phyloP scores from a whole-genome alignment of 805 yeast species.

The Isabelozyma gotoi region DNA sequence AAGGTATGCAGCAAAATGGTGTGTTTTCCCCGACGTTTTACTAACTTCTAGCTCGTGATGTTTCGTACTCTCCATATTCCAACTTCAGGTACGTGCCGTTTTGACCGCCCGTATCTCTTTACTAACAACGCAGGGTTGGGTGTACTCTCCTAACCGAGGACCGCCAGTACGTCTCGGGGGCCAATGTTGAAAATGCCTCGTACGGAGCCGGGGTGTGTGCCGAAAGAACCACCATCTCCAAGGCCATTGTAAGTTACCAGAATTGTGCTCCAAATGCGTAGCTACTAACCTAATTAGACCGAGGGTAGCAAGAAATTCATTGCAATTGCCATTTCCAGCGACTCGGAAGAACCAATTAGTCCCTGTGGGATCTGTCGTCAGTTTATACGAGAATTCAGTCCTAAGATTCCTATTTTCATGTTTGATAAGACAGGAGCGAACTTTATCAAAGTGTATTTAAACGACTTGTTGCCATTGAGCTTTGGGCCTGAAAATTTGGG shows the following conservation, averaged over 20 bases:
- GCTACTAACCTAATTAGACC: constrained; percentile 23
- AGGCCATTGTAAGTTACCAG: constrained; percentile 28
- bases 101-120: background rate
- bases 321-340: constrained; percentile 70
- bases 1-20: constrained; percentile 13
- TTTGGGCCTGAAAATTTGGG: constrained; percentile 78
- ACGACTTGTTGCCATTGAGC: constrained; percentile 73
- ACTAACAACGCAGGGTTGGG: constrained; percentile 58
- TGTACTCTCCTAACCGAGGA: constrained; percentile 60
- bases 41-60: constrained; percentile 43
- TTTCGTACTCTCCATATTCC: constrained; percentile 71
- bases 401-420: constrained; percentile 64
- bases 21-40: background rate
- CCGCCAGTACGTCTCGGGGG: constrained; percentile 62
- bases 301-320: constrained; percentile 43
- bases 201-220: constrained; percentile 59
- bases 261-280: constrained; percentile 9
- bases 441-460: constrained; percentile 47
- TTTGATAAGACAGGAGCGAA: constrained; percentile 52
- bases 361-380: constrained; percentile 98
- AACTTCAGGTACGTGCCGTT: constrained; percentile 48
- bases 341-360: constrained; percentile 55
- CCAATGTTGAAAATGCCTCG: constrained; percentile 91
- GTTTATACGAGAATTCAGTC: constrained; percentile 77
- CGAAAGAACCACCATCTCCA: constrained; percentile 36